Evolutionary conservation across 371 early-diverging fungal species (phyloP).

Genomic region (Rhizomucor pusillus): DNA sequence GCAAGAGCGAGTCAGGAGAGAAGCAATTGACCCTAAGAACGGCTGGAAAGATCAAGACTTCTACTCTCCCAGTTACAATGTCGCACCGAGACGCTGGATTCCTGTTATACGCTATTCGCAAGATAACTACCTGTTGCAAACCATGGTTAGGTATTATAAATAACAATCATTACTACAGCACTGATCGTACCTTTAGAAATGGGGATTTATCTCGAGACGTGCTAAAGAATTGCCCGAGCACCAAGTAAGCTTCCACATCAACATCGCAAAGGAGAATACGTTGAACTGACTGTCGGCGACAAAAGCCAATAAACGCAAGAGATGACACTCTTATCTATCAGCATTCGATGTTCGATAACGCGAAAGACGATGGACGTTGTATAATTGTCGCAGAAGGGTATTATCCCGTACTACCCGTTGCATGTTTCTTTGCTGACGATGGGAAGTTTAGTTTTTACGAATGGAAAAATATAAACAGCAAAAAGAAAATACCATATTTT

Average conservation of each 20-base stretch:
- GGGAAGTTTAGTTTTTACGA: constrained; percentile 66
- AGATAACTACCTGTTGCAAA: constrained; percentile 37
- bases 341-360: constrained; percentile 52
- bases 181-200: constrained; percentile 35
- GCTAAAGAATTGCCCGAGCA: constrained; percentile 40
- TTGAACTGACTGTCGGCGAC: not conserved
- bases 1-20: constrained; percentile 25
- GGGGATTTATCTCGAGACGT: constrained; percentile 67
- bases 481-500: constrained; percentile 57
- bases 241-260: constrained; percentile 13
- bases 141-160: constrained; percentile 36
- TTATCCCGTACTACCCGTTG: not conserved
- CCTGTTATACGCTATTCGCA: constrained; percentile 48
- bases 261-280: not conserved
- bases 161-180: not conserved
- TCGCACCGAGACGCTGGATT: constrained; percentile 57
- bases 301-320: constrained; percentile 61
- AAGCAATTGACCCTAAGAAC: constrained; percentile 22
- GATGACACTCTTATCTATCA: constrained; percentile 57
- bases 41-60: constrained; percentile 46
- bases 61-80: constrained; percentile 52
- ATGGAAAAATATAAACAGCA: constrained; percentile 55
- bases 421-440: not conserved
- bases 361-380: constrained; percentile 62
- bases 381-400: constrained; percentile 69